phyloP scores from a whole-genome alignment of 169 alveolate species.

The Cryptosporidium felis region DNA sequence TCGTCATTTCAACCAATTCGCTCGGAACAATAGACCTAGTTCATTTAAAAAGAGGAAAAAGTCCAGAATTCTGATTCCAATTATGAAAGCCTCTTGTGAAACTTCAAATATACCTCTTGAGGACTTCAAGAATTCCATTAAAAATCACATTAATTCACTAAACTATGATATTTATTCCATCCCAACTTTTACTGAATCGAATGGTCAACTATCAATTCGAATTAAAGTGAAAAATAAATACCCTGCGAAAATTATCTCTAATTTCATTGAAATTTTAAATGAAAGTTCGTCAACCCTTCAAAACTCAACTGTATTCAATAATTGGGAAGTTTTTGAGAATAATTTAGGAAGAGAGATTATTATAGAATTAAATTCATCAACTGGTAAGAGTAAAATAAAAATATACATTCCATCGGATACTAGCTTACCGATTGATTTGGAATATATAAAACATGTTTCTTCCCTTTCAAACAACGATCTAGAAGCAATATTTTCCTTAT shows the following conservation, averaged over 20 bases:
- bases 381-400: not conserved
- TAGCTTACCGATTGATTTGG: not conserved
- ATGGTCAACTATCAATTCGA: not conserved
- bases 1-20: no score
- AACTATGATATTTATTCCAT: not conserved
- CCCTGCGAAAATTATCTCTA: not conserved
- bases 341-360: slow-evolving; percentile 21
- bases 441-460: slow-evolving; percentile 11
- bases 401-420: slow-evolving; percentile 19
- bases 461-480: not conserved
- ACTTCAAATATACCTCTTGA: slow-evolving; percentile 1
- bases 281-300: not conserved
- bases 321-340: slow-evolving; percentile 7
- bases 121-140: not conserved
- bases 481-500: not conserved
- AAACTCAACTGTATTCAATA: slow-evolving; percentile 5
- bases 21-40: no score
- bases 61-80: not conserved
- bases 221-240: not conserved
- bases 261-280: slow-evolving; percentile 2
- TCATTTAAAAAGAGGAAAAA: not conserved
- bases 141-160: not conserved
- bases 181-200: not conserved
- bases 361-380: not conserved
- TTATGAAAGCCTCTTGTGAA: not conserved